Evolutionary conservation across 2,329 filamentous ascomycete species (phyloP).

Genomic region (Talaromyces sp.): DNA sequence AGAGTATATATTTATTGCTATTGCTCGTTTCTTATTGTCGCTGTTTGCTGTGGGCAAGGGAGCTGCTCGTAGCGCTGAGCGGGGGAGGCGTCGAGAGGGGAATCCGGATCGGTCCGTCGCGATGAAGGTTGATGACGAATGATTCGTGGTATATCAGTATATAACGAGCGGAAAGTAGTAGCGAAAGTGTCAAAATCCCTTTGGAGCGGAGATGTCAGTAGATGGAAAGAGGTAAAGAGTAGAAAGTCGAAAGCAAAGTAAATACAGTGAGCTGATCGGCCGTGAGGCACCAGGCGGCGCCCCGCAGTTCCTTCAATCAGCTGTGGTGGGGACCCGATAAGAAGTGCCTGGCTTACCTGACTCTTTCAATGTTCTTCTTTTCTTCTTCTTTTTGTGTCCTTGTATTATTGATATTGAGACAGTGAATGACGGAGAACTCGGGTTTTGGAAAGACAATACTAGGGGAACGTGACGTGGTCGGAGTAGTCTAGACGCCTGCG

Average conservation of each 20-base stretch:
- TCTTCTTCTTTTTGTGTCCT: background rate
- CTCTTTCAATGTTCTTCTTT: background rate
- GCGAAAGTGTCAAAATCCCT: background rate
- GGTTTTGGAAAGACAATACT: background rate
- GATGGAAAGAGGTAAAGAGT: background rate
- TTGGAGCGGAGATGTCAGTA: background rate
- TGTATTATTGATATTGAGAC: background rate
- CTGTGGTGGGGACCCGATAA: background rate
- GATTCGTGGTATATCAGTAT: background rate
- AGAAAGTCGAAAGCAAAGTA: background rate
- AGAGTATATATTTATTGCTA: no score
- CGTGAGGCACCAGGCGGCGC: background rate
- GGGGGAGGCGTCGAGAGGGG: background rate
- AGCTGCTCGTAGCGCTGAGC: conserved; percentile 4
- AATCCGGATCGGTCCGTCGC: background rate
- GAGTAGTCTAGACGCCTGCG: background rate
- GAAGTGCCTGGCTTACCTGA: background rate
- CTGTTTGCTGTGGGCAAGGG: background rate
- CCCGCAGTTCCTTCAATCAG: conserved; percentile 9
- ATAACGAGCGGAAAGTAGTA: background rate
- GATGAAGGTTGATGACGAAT: background rate
- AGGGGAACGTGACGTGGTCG: background rate
- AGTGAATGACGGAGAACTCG: background rate
- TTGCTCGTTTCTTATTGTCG: conserved; percentile 4
- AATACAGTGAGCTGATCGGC: background rate